Conservation (phyloP, 208 protist species). For the Herpetomonas samuelpessoai region DNA sequence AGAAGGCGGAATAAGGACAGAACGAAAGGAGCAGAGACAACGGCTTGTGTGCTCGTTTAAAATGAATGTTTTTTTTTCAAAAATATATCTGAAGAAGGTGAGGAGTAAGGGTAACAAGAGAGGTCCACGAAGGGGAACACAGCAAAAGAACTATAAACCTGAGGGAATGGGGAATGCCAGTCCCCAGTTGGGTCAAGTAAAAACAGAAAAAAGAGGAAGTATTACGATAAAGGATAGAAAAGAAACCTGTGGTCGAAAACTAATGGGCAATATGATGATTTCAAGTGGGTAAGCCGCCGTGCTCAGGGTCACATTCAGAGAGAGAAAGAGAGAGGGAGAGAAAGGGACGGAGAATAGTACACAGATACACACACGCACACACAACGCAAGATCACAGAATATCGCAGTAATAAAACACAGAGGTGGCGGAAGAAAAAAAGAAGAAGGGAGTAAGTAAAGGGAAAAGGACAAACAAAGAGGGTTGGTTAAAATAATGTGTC, state of each 20-base stretch:
- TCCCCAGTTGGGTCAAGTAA: neutral
- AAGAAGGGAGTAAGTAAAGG: conserved; percentile 3
- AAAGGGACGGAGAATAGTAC: neutral
- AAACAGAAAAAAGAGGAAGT: conserved; percentile 1
- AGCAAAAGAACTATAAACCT: neutral
- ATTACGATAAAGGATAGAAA: conserved; percentile 1
- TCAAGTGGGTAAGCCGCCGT: no score
- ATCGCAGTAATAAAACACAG: neutral
- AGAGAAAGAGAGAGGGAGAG: neutral
- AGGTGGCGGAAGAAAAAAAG: conserved; percentile 5
- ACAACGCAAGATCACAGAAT: conserved; percentile 4
- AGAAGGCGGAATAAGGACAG: conserved; percentile 5
- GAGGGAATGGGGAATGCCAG: neutral
- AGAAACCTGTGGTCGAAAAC: neutral
- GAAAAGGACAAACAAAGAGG: conserved; percentile 8
- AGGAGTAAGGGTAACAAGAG: conserved; percentile 8
- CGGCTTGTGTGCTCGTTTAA: neutral
- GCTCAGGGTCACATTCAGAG: no score
- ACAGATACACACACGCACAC: neutral
- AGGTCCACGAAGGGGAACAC: neutral
- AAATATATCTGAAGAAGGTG: conserved; percentile 7
- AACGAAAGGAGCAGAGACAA: neutral
- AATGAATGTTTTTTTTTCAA: conserved; percentile 5
- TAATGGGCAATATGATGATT: neutral
- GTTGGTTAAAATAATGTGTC: no score